Conservation (phyloP, 2,329 filamentous ascomycete genomes). For the Colletotrichum trifolii region DNA sequence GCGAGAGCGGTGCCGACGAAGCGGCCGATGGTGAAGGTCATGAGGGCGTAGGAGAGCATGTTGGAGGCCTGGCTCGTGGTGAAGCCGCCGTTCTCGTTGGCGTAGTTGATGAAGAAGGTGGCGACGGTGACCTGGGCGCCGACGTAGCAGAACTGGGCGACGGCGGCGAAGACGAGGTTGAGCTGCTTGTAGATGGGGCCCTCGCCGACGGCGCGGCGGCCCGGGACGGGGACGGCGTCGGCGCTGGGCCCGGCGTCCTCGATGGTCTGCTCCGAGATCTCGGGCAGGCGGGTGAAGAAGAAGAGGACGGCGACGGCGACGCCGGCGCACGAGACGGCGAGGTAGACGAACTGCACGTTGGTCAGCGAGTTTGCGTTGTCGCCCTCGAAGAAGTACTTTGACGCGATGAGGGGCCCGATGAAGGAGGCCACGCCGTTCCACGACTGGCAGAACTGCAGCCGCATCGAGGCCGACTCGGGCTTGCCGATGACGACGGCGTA, state of each 20-base stretch:
- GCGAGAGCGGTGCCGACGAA: slow-evolving; percentile 62
- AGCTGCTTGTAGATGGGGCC: slow-evolving; percentile 77
- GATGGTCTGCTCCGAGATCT: slow-evolving; percentile 69
- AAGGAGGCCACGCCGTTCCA: slow-evolving; percentile 66
- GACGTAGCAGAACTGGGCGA: slow-evolving; percentile 82
- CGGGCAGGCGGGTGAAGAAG: slow-evolving; percentile 74
- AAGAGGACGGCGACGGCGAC: slow-evolving; percentile 74
- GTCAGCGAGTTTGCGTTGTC: slow-evolving; percentile 66
- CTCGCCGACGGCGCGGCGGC: slow-evolving; percentile 63
- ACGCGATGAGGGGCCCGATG: slow-evolving; percentile 77
- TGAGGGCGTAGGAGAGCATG: slow-evolving; percentile 48
- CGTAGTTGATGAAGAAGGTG: slow-evolving; percentile 79
- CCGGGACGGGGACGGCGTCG: slow-evolving; percentile 2
- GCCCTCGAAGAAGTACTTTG: slow-evolving; percentile 74
- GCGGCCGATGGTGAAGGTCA: slow-evolving; percentile 61
- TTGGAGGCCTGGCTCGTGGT: slow-evolving; percentile 49
- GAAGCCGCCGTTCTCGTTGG: slow-evolving; percentile 60
- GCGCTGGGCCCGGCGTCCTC: slow-evolving; percentile 42
- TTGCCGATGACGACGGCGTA: slow-evolving; percentile 65
- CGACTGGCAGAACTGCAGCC: slow-evolving; percentile 64
- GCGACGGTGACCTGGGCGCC: slow-evolving; percentile 77
- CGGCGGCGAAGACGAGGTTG: slow-evolving; percentile 80
- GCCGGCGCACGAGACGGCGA: slow-evolving; percentile 78
- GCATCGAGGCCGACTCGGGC: slow-evolving; percentile 62
- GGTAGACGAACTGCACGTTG: slow-evolving; percentile 81